Base-by-base conservation (phyloP, 2,329 filamentous ascomycete genomes). In the Xylaria sp. region DNA sequence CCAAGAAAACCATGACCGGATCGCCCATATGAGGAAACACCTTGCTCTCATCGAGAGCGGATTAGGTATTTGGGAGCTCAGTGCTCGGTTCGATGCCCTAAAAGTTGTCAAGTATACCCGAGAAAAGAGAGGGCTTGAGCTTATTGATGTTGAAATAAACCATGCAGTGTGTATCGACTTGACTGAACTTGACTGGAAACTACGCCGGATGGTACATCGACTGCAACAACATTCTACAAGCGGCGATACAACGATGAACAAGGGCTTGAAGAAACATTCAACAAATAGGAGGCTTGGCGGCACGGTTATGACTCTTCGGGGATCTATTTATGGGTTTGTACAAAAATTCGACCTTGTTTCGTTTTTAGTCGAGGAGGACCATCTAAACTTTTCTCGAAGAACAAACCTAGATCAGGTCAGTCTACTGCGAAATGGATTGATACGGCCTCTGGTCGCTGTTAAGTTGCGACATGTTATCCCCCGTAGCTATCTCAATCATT, bases 21-120 rank as follows among this genome's bases (percentile, higher is more conserved):
- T 43, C 9, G 15, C 18, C 12, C 10, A 43, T 18, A 30, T 18
- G 30, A 48, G 7, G 12, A 60, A 30, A 61, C 23, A 8, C 4
- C 46, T 53, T n/a, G 46, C 46, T 12, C 32, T 28, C 18, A 25
- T 20, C n/a, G 23, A 32, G 18, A 20, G 20, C 20, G 18, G 23
- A 32, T 32, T 18, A 32, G 28, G 46, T 53, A 52, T 23, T 15
- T 30, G 53, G 53, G 68, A 70, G n/a, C 25, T 70, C 3, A 65
- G 62, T 20, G 41, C 58, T n/a, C 45, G 65, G 30, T 60, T 66
- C 43, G 53, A 68, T 36, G 25, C 39, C 18, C 59, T 36, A 32
- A n/a, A 50, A 9, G 0, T 76, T 83, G 30, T 76, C 79, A 36
- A 77, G 78, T 2, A 32, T 25, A 15, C 48, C 6, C 25, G 7